Base-by-base conservation (phyloP, 306 rosid genomes). In the Trifolium fragiferum region DNA sequence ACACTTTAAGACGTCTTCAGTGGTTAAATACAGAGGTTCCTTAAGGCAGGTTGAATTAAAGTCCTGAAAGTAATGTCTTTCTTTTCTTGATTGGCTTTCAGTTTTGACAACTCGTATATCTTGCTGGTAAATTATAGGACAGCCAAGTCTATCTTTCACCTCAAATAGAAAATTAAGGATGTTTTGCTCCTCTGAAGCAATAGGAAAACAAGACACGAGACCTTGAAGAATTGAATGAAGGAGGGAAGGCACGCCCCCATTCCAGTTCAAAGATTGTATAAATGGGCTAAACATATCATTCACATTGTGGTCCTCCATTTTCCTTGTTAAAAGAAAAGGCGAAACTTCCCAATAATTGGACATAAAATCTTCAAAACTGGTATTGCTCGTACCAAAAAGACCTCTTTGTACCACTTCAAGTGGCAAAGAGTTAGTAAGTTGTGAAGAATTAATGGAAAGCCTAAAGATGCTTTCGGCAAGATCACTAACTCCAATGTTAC, bases 91-190 rank as follows among this genome's bases (percentile, higher is more conserved):
- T 33, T 77, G 83, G 81, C 81, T 72, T 61, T 86, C 86, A 6
- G 91, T 86, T 86, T 78, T 90, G 14, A 92, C 80, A 81, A 92
- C 92, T 23, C 92, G 85, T 32, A 92, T 83, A 77, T 90, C 96
- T 83, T 92, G 94, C 84, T 84, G 84, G 66, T 89, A 92, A 61
- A 86, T 72, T 72, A 90, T 62, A 68, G 92, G 94, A 77, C 86
- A 88, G 66, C 98, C 98, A 80, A 92, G 54, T 78, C 75, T 85
- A 66, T 58, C 78, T 60, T 80, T 85, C 68, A 76, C 90, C 79
- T 90, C 96, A 60, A 77, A 84, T 71, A 92, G 58, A 73, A 88
- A 92, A 76, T 75, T 75, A 59, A 84, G 84, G 61, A 90, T 86
- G 72, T 86, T 83, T 9, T 84, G 72, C 80, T 92, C 98, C 81